Base-by-base conservation (phyloP, 2,329 filamentous ascomycete genomes). In the Eutypa lata region DNA sequence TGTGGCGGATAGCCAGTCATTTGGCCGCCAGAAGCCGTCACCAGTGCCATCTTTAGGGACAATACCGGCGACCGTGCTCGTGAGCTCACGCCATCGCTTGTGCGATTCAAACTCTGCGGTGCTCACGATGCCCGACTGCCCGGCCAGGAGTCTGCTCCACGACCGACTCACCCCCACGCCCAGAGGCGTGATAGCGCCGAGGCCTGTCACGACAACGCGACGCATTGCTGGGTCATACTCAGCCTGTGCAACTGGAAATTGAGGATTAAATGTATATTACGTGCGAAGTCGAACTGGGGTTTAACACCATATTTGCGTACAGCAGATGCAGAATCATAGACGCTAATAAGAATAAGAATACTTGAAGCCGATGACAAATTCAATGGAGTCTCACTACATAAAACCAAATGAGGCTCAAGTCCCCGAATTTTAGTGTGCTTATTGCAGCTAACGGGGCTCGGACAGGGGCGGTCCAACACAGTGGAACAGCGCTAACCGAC, bases 31-130 rank as follows among this genome's bases (percentile, higher is more conserved):
- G 44, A 54, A 50, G 11, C 75, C 74, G 60, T 70, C 62, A 52
- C 65, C 67, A 5, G 69, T 66, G 21, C 57, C 61, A 0, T 82
- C 83, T 21, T 71, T 69, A 1, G 93, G 91, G 1, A 99, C 89
- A 18, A 94, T 68, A 1, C 89, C 94, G 43, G 92, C 93, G 49
- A 97, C 85, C 50, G 87, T 90, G 69, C 90, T 94, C 13, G 93
- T 91, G 42, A 97, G 76, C 43, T 85, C 82, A 8, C 77, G 77
- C 79, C 92, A 96, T 59, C 70, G 69, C 26, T 65, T 76, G 70
- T 57, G 77, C 57, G 73, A 85, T 55, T 78, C 82, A 49, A 83
- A 78, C 53, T 82, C 70, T 53, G 80, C 81, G 49, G 94, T 81
- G 61, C 89, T 93, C 53, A 86, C 80, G 62, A 99, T 84, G 58